Conservation (phyloP, 2,329 filamentous ascomycete species). For the Lojkania enalia region DNA sequence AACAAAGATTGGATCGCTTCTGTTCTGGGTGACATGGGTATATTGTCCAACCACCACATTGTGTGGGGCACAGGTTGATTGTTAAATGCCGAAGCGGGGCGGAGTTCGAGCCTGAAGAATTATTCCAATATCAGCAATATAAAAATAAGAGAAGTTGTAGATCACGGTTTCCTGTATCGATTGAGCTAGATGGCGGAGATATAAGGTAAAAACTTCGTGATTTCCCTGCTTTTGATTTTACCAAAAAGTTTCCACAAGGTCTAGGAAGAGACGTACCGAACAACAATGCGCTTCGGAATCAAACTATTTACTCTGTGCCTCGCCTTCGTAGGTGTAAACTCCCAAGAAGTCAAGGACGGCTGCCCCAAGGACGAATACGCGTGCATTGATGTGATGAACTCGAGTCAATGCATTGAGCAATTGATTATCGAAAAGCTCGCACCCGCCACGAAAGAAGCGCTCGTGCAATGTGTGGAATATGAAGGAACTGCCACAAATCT, state of each 20-base stretch:
- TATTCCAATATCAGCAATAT: no score
- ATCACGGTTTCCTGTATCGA: no score
- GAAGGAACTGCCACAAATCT: conserved; percentile 19
- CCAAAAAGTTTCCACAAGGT: no score
- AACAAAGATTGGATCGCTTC: no score
- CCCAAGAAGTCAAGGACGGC: conserved; percentile 14
- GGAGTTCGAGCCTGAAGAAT: conserved; percentile 1
- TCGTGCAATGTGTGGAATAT: conserved; percentile 26
- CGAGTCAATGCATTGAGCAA: conserved; percentile 26
- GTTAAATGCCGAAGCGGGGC: conserved; percentile 4
- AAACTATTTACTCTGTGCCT: conserved; percentile 8
- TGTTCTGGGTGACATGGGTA: no score
- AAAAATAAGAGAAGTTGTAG: no score
- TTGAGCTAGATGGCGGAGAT: no score
- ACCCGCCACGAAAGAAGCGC: conserved; percentile 19
- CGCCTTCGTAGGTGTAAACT: conserved; percentile 3
- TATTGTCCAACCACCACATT: conserved; percentile 5
- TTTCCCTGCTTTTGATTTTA: no score
- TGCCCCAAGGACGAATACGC: conserved; percentile 30
- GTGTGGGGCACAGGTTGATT: conserved; percentile 17
- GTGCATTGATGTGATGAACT: conserved; percentile 29
- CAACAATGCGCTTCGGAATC: conserved; percentile 16
- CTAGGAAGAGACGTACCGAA: no score
- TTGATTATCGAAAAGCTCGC: conserved; percentile 17
- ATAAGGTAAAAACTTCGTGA: no score